Base-by-base conservation (phyloP, 441 rosid species). In the Populus tomentosa region DNA sequence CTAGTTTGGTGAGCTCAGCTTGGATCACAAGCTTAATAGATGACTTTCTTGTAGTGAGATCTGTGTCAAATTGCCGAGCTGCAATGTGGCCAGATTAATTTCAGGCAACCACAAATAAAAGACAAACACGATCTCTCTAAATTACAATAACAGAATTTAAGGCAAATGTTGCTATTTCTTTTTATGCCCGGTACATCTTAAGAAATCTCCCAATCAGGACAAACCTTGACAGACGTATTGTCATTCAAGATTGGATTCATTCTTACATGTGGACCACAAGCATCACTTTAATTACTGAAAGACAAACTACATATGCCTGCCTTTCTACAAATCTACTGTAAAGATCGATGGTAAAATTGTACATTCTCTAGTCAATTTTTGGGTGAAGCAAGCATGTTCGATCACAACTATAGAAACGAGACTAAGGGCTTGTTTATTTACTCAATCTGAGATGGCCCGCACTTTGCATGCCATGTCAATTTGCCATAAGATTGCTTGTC, bases 1-100 rank as follows among this genome's bases (percentile, higher is more conserved):
- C 98, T 75, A 95, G 82, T 85, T 93, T 95, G 10, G 93, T 89
- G 68, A 95, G 98, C 85, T 95, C 99, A 26, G 88, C 97, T 81
- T 93, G 98, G 76, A 93, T 92, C 88, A 94, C 88, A 33, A 83
- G 59, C 88, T 95, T 95, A 82, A 95, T 88, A 3, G 90, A 84
- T 30, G 97, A 81, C 86, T 91, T 95, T 77, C 89, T 93, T 11
- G 85, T 75, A 23, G 87, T 77, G 56, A 93, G 91, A 81, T 89
- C 90, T 0, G 76, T 76, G 0, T 85, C 83, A 59, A 88, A 95
- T 72, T 38, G 87, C 53, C 36, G 2, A 53, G 86, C 99, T 95
- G 98, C 78, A 81, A 86, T 36, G 62, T n/a, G 9, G 53, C 59
- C 40, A 76, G 38, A 77, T 26, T 66, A 72, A 73, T 67, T 75